These are phyloP conservation scores for Lentinula edodes DNA, from an alignment of 768 basidiomycete genomes.

Conservation along the genomic window DNA sequence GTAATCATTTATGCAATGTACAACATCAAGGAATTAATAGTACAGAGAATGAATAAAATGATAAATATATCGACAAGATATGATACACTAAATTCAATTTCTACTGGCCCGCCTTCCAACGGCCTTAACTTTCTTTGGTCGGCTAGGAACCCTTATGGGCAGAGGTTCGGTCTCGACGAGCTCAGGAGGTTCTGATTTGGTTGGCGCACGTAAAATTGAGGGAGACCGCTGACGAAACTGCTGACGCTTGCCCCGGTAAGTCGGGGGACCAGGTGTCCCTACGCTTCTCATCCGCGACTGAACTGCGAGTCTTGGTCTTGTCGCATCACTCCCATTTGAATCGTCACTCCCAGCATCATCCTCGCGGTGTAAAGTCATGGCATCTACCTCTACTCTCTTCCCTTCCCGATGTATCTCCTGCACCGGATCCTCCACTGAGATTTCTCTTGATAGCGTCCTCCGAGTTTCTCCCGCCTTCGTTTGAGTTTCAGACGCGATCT, in stretches of 20 bases:
- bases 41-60: too few relatives aligned
- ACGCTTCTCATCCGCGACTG: background rate
- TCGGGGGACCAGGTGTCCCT: background rate
- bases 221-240: background rate
- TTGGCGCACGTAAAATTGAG: background rate
- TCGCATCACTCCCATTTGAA: background rate
- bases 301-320: background rate
- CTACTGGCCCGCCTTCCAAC: background rate
- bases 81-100: background rate
- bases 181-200: background rate
- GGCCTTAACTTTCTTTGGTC: background rate
- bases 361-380: background rate
- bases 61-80: too few relatives aligned
- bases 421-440: background rate
- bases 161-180: background rate
- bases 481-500: background rate
- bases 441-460: background rate
- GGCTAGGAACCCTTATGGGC: background rate
- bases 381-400: background rate
- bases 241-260: background rate
- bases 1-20: too few relatives aligned
- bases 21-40: too few relatives aligned
- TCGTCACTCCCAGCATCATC: background rate
- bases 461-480: background rate
- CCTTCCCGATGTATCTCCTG: background rate